Percentiles rank a stretch among this genome's conserved stretches.
Evolutionary conservation across 768 basidiomycete species (phyloP).

Genomic region (Kwoniella europaea): DNA sequence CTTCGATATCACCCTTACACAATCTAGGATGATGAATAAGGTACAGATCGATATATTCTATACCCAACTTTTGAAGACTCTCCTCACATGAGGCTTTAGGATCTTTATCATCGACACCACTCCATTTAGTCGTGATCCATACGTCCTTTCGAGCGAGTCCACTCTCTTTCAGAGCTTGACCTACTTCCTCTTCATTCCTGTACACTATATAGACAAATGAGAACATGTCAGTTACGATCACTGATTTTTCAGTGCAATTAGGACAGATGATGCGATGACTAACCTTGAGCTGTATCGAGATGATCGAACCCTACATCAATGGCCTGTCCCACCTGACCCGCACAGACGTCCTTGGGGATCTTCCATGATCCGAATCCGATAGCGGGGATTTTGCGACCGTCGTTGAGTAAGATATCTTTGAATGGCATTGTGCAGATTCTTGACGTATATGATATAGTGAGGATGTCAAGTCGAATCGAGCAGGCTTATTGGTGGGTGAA

Average conservation of each 20-base stretch:
- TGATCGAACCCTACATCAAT: slow-evolving; percentile 53
- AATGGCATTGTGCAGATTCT: slow-evolving; percentile 32
- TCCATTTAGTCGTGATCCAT: slow-evolving; percentile 54
- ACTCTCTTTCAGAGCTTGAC: slow-evolving; percentile 41
- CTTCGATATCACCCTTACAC: slow-evolving; percentile 40
- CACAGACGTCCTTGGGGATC: slow-evolving; percentile 48
- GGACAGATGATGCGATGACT: neutral
- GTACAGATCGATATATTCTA: slow-evolving; percentile 50
- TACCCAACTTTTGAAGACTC: slow-evolving; percentile 62
- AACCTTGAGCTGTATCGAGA: slow-evolving; percentile 52
- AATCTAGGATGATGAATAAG: slow-evolving; percentile 44
- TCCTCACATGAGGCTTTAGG: slow-evolving; percentile 63
- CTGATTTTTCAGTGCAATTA: no score
- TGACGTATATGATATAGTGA: neutral
- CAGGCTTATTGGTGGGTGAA: no score
- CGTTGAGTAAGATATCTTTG: slow-evolving; percentile 50
- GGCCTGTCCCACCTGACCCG: slow-evolving; percentile 49
- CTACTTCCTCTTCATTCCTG: slow-evolving; percentile 52
- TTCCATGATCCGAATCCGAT: slow-evolving; percentile 57
- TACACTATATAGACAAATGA: slow-evolving; percentile 49
- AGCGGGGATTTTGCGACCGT: slow-evolving; percentile 54
- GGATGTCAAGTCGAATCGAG: neutral
- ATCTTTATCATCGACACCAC: slow-evolving; percentile 35
- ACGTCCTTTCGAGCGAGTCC: slow-evolving; percentile 46
- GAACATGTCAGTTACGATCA: no score